Base-by-base conservation (phyloP, 257 asterid genomes). In the Nicotiana sylvestris region DNA sequence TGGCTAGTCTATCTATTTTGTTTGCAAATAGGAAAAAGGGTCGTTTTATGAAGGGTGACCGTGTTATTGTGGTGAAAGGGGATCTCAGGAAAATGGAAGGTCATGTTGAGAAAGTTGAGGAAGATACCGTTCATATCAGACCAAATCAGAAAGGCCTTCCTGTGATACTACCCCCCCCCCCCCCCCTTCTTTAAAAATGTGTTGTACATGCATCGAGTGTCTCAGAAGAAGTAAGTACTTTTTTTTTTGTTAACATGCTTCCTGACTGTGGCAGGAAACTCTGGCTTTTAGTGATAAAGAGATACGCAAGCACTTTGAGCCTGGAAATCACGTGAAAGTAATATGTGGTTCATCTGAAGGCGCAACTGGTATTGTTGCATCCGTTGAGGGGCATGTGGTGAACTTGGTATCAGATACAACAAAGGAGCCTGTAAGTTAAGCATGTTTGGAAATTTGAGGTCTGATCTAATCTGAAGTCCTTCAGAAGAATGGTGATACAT, bases 301-400 rank as follows among this genome's bases (percentile, higher is more conserved):
- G 86, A 94, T 96, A 18, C 94, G 98, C 92, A 96, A 96, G 87
- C 94, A 94, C 86, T 96, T 96, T 82, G 97, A 96, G 80, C 94
- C 92, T 81, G 99, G 98, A 87, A 93, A 96, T 86, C 98, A 94
- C 82, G 98, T 96, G 18, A 96, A 96, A 87, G 97, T 96, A 84
- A 97, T 90, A 57, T 84, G 98, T 80, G 99, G 99, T 81, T 92
- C 97, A 76, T 85, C 92, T 3, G 98, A 94, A 87, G 99, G 99
- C 81, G 98, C 98, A 21, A 96, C 98, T 62, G 98, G 99, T 53
- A 94, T 96, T 98, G 99, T 94, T 68, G 98, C 92, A 81, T 93
- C 98, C 8, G 97, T 96, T 82, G 92, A 96, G 89, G 97, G 98
- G 37, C 99, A 96, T 86, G 94, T 96, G 85, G 99, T 96, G 81